Evolutionary conservation across 1,139 yeast species (phyloP), one percentile per base, ranked within the genome.

Genomic region (Candida sanyaensis): DNA sequence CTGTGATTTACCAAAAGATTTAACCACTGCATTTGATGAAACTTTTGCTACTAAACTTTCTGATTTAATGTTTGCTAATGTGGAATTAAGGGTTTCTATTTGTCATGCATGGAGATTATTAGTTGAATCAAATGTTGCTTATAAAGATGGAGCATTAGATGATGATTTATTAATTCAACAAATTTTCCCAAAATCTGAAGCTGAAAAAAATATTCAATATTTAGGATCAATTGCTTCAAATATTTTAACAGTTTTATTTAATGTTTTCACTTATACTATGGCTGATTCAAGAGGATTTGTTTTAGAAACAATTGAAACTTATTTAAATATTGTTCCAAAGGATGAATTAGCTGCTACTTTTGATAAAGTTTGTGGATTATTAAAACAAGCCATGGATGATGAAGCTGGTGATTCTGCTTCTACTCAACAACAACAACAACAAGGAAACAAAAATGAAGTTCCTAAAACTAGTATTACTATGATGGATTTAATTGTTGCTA

Each of bases 401-500:
- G 91, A 84, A 61, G 66, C 65, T 4, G 50, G 54, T 37, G 56
- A 56, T 28, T 58, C 45, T 49, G 28, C 28, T 26, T 2, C 28
- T 26, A 2, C 28, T 26, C 9, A 6, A 6, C 59, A 48, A 46
- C n/a, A n/a, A n/a, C n/a, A n/a, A n/a, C 66, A 64, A 5, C 50
- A 55, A 32, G 56, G 56, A 29, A 58, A 45, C 47, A 60, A 49
- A 45, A 64, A 49, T 53, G 63, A 50, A 47, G 68, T 72, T 37
- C 77, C 85, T 2, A 81, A 81, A 50, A 72, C 88, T 57, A 81
- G 91, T 56, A 81, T 87, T 28, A 90, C 97, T 10, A 84, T 93
- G 88, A 80, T 93, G 86, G 99, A 95, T 64, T 77, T 93, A 50
- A 79, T 91, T 50, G 96, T 91, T 46, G 84, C 89, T 34, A 87